Evolutionary conservation across 345 rosid species (phyloP).

Genomic region (Geranium rotundifolium): DNA sequence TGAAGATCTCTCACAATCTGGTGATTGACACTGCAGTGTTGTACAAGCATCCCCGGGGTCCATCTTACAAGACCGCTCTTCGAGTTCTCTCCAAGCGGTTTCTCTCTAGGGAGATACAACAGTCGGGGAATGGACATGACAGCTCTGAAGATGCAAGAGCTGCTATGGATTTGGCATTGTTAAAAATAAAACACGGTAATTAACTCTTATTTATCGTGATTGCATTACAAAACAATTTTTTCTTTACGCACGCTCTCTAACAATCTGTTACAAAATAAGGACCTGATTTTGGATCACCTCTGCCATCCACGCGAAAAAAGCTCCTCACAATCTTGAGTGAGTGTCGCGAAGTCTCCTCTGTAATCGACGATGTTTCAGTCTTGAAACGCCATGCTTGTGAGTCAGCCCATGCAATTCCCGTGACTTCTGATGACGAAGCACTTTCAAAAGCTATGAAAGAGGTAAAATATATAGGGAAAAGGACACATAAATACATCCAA

Average conservation of each 20-base stretch:
- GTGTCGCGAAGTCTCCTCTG: conserved; percentile 57
- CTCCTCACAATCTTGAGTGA: conserved; percentile 62
- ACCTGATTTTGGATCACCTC: conserved; percentile 84
- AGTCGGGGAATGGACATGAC: conserved; percentile 71
- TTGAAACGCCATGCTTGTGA: conserved; percentile 71
- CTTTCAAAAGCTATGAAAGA: conserved; percentile 64
- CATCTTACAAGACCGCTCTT: conserved; percentile 74
- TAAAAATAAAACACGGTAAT: conserved; percentile 71
- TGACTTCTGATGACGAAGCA: conserved; percentile 73
- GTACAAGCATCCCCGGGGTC: conserved; percentile 73
- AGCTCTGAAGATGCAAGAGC: conserved; percentile 89
- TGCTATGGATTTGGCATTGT: conserved; percentile 73
- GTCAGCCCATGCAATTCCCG: conserved; percentile 66
- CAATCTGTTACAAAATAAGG: conserved; percentile 28
- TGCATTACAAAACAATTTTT: too few species aligned
- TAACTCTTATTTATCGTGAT: too few species aligned
- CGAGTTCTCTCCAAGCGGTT: conserved; percentile 67
- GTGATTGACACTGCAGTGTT: conserved; percentile 89
- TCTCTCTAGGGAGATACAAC: conserved; percentile 78
- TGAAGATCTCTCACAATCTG: conserved; percentile 71
- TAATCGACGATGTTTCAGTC: conserved; percentile 57
- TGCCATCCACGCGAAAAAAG: conserved; percentile 46
- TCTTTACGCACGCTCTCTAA: conserved; percentile 1
- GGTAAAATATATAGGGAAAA: conserved; percentile 24
- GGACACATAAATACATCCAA: too few species aligned